These are phyloP conservation scores for Tetrapisispora pingtungensis DNA, from an alignment of 805 yeast species.

Conservation along the genomic window DNA sequence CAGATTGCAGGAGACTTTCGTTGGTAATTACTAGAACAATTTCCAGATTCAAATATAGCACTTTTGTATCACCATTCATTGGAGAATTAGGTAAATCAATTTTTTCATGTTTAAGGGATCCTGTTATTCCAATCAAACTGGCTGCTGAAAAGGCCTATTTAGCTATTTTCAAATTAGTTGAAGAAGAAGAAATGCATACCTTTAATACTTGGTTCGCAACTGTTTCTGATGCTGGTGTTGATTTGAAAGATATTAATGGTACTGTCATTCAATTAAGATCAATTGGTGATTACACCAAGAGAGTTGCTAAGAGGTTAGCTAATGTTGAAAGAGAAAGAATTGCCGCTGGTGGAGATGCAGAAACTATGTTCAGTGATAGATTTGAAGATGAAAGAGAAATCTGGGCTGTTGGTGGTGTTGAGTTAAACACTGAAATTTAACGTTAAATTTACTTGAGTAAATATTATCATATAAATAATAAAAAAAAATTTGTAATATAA, in stretches of 20 bases:
- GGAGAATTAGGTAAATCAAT: constrained; percentile 59
- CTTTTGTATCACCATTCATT: constrained; percentile 41
- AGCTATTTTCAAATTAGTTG: constrained; percentile 60
- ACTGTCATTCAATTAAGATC: constrained; percentile 60
- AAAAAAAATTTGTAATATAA: not conserved
- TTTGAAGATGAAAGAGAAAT: constrained; percentile 80
- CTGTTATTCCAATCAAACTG: constrained; percentile 81
- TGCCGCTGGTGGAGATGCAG: constrained; percentile 83
- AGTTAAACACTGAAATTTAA: constrained; percentile 27
- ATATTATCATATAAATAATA: too few species aligned
- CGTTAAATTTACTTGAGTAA: too few species aligned
- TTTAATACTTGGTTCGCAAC: constrained; percentile 59
- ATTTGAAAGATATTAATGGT: constrained; percentile 31
- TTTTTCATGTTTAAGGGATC: constrained; percentile 75
- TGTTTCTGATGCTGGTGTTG: constrained; percentile 27
- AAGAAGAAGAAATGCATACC: constrained; percentile 42
- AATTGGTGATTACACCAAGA: constrained; percentile 75
- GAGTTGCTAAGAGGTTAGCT: constrained; percentile 85
- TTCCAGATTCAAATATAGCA: constrained; percentile 48
- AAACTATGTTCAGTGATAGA: constrained; percentile 73
- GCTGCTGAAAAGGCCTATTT: constrained; percentile 90
- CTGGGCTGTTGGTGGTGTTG: constrained; percentile 78
- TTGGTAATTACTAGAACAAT: constrained; percentile 68
- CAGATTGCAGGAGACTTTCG: constrained; percentile 71
- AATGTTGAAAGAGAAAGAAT: constrained; percentile 78